phyloP scores from a whole-genome alignment of 768 basidiomycete genomes.

The Termitomyces sp. region DNA sequence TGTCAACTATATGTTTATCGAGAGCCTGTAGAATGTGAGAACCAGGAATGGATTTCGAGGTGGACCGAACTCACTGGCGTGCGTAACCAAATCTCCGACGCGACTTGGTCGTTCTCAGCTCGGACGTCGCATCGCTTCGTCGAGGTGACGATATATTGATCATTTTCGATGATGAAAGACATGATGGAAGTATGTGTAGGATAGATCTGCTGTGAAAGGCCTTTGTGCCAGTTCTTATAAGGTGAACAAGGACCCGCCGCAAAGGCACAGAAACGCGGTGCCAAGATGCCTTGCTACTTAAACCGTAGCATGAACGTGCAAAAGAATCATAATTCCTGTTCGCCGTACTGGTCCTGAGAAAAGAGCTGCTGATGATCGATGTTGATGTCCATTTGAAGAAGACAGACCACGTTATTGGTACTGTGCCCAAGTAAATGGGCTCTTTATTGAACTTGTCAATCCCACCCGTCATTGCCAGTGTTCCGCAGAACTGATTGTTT shows the following conservation, averaged over 20 bases:
- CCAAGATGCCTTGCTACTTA: no score
- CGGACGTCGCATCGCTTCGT: slow-evolving; percentile 6
- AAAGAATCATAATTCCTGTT: background rate
- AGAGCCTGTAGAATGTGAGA: slow-evolving; percentile 15
- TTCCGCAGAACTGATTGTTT: background rate
- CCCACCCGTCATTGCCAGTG: background rate
- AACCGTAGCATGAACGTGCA: background rate
- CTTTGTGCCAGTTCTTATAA: background rate
- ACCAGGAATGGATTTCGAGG: background rate
- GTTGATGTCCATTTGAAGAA: background rate
- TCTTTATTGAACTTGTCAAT: no score
- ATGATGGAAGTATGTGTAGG: slow-evolving; percentile 3
- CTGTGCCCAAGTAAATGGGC: no score
- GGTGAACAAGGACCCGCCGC: background rate
- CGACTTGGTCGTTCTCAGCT: slow-evolving; percentile 8
- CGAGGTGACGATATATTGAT: slow-evolving; percentile 6
- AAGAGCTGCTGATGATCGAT: background rate
- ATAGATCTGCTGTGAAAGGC: background rate
- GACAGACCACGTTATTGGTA: no score
- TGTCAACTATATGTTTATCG: slow-evolving; percentile 17
- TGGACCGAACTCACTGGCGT: slow-evolving; percentile 16
- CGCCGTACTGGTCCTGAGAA: background rate
- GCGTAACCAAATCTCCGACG: slow-evolving; percentile 22
- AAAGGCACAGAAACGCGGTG: background rate
- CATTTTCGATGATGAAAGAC: slow-evolving; percentile 16